Evolutionary conservation across 768 basidiomycete genomes (phyloP).

Genomic region (Boletus fagicola): DNA sequence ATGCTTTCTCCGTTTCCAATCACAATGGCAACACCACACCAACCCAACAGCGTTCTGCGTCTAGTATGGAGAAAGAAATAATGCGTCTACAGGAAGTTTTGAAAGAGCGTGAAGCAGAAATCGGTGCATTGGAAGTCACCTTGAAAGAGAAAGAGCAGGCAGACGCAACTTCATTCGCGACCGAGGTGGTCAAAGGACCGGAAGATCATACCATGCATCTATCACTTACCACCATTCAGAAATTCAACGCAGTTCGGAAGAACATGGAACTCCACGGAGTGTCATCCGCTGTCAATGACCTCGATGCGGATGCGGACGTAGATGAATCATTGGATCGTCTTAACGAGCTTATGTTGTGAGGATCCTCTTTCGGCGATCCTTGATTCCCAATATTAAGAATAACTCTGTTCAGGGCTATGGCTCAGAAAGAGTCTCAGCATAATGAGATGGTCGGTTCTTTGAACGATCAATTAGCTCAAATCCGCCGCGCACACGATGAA

Average conservation of each 20-base stretch:
- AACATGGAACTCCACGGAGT: constrained; percentile 54
- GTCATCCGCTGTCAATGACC: constrained; percentile 29
- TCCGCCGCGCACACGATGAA: constrained; percentile 79
- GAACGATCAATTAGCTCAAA: constrained; percentile 60
- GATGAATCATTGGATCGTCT: constrained; percentile 77
- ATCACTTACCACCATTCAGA: constrained; percentile 70
- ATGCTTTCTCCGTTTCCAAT: constrained; percentile 55
- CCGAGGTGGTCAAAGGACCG: constrained; percentile 6
- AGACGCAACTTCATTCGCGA: neutral
- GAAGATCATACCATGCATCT: constrained; percentile 41
- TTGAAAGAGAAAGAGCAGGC: constrained; percentile 40
- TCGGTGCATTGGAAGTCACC: constrained; percentile 63
- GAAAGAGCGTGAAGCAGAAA: constrained; percentile 90
- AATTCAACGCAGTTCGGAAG: constrained; percentile 71
- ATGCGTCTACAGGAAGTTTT: constrained; percentile 93
- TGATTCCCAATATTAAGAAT: constrained; percentile 7
- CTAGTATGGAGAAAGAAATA: constrained; percentile 90
- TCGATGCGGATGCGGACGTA: constrained; percentile 38
- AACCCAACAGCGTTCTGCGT: constrained; percentile 68
- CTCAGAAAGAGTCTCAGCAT: constrained; percentile 91
- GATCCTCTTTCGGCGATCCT: constrained; percentile 12
- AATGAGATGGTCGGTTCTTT: constrained; percentile 75
- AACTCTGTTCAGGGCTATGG: constrained; percentile 74
- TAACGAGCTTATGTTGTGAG: constrained; percentile 91
- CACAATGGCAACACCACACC: constrained; percentile 25